Evolutionary conservation across 192 early-diverging fungal genomes (phyloP).

Genomic region (Linnemannia elongata): DNA sequence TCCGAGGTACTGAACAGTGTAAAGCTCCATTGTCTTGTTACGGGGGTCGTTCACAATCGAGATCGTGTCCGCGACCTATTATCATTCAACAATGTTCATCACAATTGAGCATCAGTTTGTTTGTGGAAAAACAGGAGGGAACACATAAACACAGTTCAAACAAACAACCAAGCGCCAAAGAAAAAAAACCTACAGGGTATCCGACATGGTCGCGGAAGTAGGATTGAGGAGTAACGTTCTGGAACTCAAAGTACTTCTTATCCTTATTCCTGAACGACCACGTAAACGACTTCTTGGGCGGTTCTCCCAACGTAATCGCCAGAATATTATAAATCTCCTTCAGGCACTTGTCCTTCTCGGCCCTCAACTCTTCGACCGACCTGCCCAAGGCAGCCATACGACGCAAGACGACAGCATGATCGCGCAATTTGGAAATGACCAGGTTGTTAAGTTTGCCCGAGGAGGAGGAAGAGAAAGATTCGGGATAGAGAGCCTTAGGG

Average conservation of each 20-base stretch:
- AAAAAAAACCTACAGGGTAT: conserved; percentile 57
- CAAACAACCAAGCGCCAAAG: background rate
- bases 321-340: conserved; percentile 78
- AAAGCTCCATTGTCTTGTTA: conserved; percentile 70
- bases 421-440: conserved; percentile 75
- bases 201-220: conserved; percentile 75
- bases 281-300: conserved; percentile 72
- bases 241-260: conserved; percentile 71
- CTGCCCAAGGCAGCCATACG: conserved; percentile 60
- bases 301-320: conserved; percentile 79
- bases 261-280: conserved; percentile 81
- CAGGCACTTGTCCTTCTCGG: conserved; percentile 70
- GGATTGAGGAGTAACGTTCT: conserved; percentile 69
- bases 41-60: conserved; percentile 84
- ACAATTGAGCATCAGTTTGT: background rate
- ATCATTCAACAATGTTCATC: background rate
- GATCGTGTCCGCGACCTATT: conserved; percentile 70
- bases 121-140: background rate
- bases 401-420: conserved; percentile 76
- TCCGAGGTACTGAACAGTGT: conserved; percentile 81
- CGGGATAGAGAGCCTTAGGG: conserved; percentile 74
- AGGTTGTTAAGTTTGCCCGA: conserved; percentile 72
- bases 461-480: conserved; percentile 73
- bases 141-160: background rate
- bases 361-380: conserved; percentile 59